Evolutionary conservation across 2,329 filamentous ascomycete species (phyloP), one percentile per base, ranked within the genome.

Genomic region (Pseudocercospora musae): DNA sequence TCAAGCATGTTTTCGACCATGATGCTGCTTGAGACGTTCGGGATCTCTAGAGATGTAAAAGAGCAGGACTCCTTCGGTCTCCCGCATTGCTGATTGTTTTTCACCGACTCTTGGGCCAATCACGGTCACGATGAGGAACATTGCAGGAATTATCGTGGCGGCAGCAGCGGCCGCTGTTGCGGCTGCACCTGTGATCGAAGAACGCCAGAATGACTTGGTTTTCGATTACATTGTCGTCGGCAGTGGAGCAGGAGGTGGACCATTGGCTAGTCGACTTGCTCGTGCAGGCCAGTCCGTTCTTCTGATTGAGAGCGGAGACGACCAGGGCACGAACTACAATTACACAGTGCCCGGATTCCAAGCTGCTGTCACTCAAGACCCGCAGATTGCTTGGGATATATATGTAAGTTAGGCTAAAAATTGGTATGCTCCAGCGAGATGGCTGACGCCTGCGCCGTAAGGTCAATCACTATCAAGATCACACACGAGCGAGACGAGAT

Each of bases 221-320:
- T 67, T 63, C 23, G 85, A 88, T 62, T 87, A 85, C 73, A 78
- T 87, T 31, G 79, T 88, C 7, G 84, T 87, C 37, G 85, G 85
- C 8, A 84, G 82, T 6, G 85, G 85, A 4, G 79, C 84, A 5
- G 84, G 85, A n/a, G 85, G 85, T 53, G 84, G 81, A 9, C 84
- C 84, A 4, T 72, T 87, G 3, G 84, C 85, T 6, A 81, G 82
- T 15, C 79, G 84, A 33, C 80, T 88, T 21, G 85, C 85, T 20
- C 76, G 82, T 56, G 81, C 82, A 21, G 85, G 85, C 49, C 79
- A 84, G 74, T 82, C 80, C 66, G 83, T 83, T 1, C 81, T 87
- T n/a, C 79, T 88, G 3, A 80, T 87, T 25, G 84, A 87, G 66
- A 83, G 84, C 15, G 84, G 84, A 50, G 83, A 85, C 62, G 85